These are phyloP conservation scores for Tuber magnatum DNA, from an alignment of 495 filamentous ascomycete genomes.

Conservation along the genomic window DNA sequence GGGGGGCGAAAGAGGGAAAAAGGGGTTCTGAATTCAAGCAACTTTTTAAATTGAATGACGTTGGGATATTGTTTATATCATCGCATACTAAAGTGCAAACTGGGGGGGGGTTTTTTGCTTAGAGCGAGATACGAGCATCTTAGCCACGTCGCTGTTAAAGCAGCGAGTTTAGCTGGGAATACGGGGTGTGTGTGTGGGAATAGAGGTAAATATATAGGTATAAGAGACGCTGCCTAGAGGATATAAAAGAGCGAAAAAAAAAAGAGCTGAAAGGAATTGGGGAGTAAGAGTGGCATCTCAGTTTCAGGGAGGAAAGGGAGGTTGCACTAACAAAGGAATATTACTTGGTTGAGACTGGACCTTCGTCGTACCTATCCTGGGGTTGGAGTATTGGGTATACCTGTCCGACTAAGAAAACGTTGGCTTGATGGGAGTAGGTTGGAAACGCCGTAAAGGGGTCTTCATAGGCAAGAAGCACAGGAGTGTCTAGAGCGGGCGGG, in stretches of 20 bases:
- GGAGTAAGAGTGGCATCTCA: background rate
- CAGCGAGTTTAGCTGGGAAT: background rate
- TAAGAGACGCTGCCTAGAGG: background rate
- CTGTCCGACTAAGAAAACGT: too few relatives aligned
- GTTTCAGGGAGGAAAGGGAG: too few relatives aligned
- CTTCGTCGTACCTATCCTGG: background rate
- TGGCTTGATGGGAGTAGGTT: background rate
- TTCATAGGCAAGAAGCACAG: background rate
- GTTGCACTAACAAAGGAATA: background rate
- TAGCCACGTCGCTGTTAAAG: background rate
- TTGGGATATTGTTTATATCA: background rate
- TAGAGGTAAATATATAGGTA: background rate
- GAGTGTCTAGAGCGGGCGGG: background rate
- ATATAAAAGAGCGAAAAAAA: background rate
- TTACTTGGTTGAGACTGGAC: background rate
- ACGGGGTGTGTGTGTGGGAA: background rate
- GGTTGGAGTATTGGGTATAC: background rate
- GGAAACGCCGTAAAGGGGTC: background rate
- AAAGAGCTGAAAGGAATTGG: background rate
- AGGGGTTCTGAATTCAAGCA: background rate
- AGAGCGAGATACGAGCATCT: background rate
- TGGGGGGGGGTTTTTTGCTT: background rate
- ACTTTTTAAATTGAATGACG: background rate
- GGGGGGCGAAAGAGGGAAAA: background rate
- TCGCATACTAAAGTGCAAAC: background rate